Evolutionary conservation across 192 early-diverging fungal genomes (phyloP).

Genomic region (Umbelopsis isabellina): DNA sequence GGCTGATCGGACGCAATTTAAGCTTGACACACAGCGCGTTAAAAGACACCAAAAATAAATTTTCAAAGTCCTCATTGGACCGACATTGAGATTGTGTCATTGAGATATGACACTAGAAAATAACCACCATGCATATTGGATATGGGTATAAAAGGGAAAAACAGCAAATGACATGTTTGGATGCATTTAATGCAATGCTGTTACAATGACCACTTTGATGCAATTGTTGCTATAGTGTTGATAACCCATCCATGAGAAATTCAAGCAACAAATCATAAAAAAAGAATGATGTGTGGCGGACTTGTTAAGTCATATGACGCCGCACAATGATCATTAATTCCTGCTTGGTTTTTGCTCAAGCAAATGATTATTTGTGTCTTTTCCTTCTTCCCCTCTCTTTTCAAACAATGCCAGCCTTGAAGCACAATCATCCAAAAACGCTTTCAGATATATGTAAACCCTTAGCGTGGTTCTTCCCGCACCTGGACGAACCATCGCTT

Average conservation of each 20-base stretch:
- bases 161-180: too few species aligned
- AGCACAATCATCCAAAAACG: not conserved
- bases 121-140: too few species aligned
- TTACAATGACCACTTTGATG: too few species aligned
- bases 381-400: not conserved
- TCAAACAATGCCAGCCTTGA: not conserved
- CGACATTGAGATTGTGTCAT: not conserved
- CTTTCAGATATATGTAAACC: slow-evolving; percentile 19
- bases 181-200: too few species aligned
- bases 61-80: slow-evolving; percentile 1
- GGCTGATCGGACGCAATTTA: too few species aligned
- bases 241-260: too few species aligned
- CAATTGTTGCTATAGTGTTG: too few species aligned
- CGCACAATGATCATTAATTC: slow-evolving; percentile 9
- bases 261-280: not conserved
- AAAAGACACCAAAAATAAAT: not conserved
- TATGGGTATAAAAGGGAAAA: too few species aligned
- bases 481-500: slow-evolving; percentile 10
- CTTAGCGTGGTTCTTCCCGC: slow-evolving; percentile 5
- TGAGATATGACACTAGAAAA: not conserved
- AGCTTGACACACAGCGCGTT: too few species aligned
- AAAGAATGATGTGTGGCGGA: not conserved
- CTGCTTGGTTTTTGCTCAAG: not conserved
- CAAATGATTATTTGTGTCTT: not conserved
- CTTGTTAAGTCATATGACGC: slow-evolving; percentile 15